Evolutionary conservation across 2,329 filamentous ascomycete species (phyloP), one percentile per base, ranked within the genome.

Genomic region (Microcera coccophila): DNA sequence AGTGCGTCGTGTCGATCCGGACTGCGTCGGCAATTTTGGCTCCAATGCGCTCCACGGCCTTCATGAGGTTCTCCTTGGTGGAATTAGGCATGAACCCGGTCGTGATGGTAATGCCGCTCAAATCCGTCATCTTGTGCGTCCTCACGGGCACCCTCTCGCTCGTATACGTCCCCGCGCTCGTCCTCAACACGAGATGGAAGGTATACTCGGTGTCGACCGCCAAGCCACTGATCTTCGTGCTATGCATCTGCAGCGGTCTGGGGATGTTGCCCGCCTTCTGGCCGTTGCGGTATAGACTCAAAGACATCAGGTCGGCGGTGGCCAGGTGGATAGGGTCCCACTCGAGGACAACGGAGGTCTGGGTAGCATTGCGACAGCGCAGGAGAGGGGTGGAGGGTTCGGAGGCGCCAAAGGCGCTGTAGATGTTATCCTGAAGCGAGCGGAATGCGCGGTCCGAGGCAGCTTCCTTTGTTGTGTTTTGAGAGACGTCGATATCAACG

Each of bases 121-220:
- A 75, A 65, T 98, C 90, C 29, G 91, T 97, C 90, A 98, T 96
- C 74, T 96, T 95, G 73, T 98, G 93, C 35, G 93, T 98, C 60
- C 85, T 82, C 45, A 95, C 90, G 4, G 79, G 78, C 39, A 98
- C 75, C 64, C 86, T 88, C 53, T 95, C 87, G 63, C 86, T 93
- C 48, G 79, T 78, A 60, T 83, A 90, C 29, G 87, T 95, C 45
- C 93, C 93, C 4, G 93, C 93, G 42, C 82, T 90, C 5, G 93
- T 98, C 59, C 88, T 81, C 62, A 98, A 74, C 9, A 97, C 85
- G 38, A 97, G 76, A 63, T 97, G 89, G 72, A 98, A 98, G 2
- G 81, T 85, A 69, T 97, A 98, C 69, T 95, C 90, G 31, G 88
- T 94, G 66, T 97, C 90, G 62, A 98, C 85, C n/a, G 90, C 90